Percentiles rank a stretch among this genome's conserved stretches.
phyloP scores from a whole-genome alignment of 2,329 filamentous ascomycete species.

The Colletotrichum acutatum region DNA sequence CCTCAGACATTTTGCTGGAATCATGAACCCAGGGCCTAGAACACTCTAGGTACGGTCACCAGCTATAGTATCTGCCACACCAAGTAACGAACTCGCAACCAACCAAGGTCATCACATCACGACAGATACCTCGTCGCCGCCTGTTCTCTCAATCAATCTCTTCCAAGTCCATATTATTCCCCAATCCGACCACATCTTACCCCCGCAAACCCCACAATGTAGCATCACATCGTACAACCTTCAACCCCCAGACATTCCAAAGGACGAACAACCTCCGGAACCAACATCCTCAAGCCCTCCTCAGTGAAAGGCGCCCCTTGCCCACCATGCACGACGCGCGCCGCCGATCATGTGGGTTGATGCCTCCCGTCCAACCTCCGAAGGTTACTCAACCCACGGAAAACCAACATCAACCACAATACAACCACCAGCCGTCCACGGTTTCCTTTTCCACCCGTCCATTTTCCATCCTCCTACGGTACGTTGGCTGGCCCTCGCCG shows the following conservation, averaged over 20 bases:
- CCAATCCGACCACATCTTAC: not conserved
- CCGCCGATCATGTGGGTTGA: not conserved
- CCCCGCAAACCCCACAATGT: not conserved
- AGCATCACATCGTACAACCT: not conserved
- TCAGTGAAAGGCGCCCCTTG: not conserved
- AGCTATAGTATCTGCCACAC: not conserved
- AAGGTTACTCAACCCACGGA: not conserved
- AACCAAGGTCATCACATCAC: not conserved
- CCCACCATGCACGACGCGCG: not conserved
- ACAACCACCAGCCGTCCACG: not conserved
- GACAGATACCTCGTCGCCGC: not conserved
- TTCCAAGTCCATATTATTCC: slow-evolving; percentile 14
- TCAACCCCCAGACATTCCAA: not conserved
- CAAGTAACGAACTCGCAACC: not conserved
- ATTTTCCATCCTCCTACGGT: too few relatives aligned
- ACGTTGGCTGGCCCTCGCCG: not conserved
- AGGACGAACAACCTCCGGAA: not conserved
- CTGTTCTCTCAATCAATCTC: not conserved
- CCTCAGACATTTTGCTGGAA: not conserved
- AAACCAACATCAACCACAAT: not conserved
- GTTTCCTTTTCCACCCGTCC: not conserved
- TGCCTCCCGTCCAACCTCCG: not conserved
- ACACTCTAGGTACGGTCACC: not conserved
- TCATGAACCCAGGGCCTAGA: not conserved
- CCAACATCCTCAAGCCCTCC: not conserved